Conservation (phyloP, 2,329 filamentous ascomycete species). For the Sarocladiaceae sp. region DNA sequence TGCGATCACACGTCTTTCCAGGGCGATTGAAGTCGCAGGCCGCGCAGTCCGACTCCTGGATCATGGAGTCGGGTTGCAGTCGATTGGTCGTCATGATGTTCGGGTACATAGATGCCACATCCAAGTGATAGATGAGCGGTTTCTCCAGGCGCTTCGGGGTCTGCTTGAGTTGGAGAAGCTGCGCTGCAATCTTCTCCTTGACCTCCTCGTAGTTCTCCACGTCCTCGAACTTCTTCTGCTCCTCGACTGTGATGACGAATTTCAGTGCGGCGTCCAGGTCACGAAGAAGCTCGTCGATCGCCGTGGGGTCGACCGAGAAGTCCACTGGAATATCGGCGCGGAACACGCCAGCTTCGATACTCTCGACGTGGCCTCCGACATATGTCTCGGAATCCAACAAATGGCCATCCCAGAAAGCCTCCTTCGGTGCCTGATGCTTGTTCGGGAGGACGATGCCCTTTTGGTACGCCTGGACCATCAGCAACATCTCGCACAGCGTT, state of each 20-base stretch:
- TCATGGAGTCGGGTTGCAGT: slow-evolving; percentile 98
- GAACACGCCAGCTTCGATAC: slow-evolving; percentile 97
- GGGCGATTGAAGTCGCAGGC: slow-evolving; percentile 98
- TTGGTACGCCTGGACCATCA: slow-evolving; percentile 97
- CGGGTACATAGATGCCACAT: slow-evolving; percentile 98
- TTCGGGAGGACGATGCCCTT: slow-evolving; percentile 91
- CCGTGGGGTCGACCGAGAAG: slow-evolving; percentile 83
- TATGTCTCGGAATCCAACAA: slow-evolving; percentile 96
- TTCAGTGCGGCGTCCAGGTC: slow-evolving; percentile 86
- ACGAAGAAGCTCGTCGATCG: slow-evolving; percentile 80
- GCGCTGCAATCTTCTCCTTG: slow-evolving; percentile 73
- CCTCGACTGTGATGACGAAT: slow-evolving; percentile 82
- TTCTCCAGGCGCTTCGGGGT: slow-evolving; percentile 81
- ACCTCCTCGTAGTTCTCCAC: slow-evolving; percentile 80
- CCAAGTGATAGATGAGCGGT: slow-evolving; percentile 94
- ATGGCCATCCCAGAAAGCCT: slow-evolving; percentile 96
- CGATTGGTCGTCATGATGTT: slow-evolving; percentile 99
- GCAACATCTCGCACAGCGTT: slow-evolving; percentile 97
- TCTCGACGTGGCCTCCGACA: slow-evolving; percentile 96
- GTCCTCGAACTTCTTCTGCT: slow-evolving; percentile 77
- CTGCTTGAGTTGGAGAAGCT: slow-evolving; percentile 67
- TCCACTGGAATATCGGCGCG: slow-evolving; percentile 92
- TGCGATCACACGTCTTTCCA: slow-evolving; percentile 92
- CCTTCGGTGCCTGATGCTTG: slow-evolving; percentile 87
- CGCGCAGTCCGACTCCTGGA: slow-evolving; percentile 90